Conservation (phyloP, 805 yeast species). For the Vanderwaltozyma yarrowii region DNA sequence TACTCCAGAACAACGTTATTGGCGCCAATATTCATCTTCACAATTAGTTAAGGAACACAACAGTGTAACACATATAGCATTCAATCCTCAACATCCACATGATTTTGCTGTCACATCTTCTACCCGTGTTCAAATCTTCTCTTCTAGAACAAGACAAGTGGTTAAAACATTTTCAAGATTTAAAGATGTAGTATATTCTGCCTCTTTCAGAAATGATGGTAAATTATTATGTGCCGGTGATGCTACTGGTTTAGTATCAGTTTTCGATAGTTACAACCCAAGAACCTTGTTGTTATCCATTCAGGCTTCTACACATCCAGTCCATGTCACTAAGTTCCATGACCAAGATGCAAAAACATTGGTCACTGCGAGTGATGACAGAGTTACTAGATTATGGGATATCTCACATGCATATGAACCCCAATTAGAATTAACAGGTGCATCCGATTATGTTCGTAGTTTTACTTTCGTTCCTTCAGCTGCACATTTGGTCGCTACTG, state of each 20-base stretch:
- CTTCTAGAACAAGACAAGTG: slow-evolving; percentile 90
- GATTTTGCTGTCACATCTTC: slow-evolving; percentile 92
- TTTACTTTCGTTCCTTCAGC: slow-evolving; percentile 68
- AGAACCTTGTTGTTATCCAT: slow-evolving; percentile 70
- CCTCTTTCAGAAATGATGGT: slow-evolving; percentile 88
- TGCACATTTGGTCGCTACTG: slow-evolving; percentile 76
- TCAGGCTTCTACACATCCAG: slow-evolving; percentile 76
- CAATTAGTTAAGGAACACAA: slow-evolving; percentile 89
- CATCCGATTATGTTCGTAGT: slow-evolving; percentile 80
- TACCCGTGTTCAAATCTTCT: slow-evolving; percentile 83
- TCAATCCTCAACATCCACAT: slow-evolving; percentile 77
- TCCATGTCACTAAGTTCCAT: slow-evolving; percentile 90
- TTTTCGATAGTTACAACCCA: slow-evolving; percentile 76
- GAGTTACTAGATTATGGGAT: slow-evolving; percentile 80
- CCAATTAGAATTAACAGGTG: slow-evolving; percentile 55
- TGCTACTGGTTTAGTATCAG: slow-evolving; percentile 86
- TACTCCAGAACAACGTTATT: slow-evolving; percentile 87
- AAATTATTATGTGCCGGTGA: slow-evolving; percentile 85
- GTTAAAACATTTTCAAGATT: slow-evolving; percentile 76
- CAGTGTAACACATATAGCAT: slow-evolving; percentile 78
- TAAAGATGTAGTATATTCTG: slow-evolving; percentile 85
- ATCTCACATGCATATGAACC: slow-evolving; percentile 72
- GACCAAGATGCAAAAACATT: slow-evolving; percentile 51
- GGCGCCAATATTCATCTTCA: slow-evolving; percentile 81
- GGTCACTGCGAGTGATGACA: slow-evolving; percentile 85